Percentiles rank a stretch among this genome's conserved stretches.
Conservation (phyloP, 108 stramenopile genomes). For the Nitzschia palea region DNA sequence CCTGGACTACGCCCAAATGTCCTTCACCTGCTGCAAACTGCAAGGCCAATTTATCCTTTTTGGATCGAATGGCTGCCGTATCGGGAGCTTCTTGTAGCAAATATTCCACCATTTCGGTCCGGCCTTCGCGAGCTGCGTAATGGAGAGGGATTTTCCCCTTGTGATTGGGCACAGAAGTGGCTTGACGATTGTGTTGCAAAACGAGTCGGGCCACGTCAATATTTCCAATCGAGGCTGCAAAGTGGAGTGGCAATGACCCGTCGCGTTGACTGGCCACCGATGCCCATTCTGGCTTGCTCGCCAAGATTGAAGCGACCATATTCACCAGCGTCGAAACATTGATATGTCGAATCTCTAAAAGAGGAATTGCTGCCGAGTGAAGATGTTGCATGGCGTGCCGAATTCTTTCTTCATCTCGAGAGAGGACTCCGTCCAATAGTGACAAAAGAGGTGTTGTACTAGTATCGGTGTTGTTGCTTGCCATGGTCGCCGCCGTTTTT, state of each 20-base stretch:
- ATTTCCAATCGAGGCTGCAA: constrained; percentile 49
- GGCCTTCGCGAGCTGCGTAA: constrained; percentile 56
- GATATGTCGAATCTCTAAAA: no score
- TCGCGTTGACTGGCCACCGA: constrained; percentile 27
- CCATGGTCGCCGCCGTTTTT: no score
- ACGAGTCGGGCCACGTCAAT: constrained; percentile 26
- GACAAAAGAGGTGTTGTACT: constrained; percentile 32
- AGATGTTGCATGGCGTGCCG: constrained; percentile 25
- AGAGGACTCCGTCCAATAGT: constrained; percentile 43
- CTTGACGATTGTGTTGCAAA: constrained; percentile 28
- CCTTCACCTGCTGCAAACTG: constrained; percentile 61
- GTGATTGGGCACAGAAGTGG: constrained; percentile 40
- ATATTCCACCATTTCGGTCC: constrained; percentile 40
- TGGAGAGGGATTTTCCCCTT: constrained; percentile 63
- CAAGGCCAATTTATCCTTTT: constrained; percentile 52
- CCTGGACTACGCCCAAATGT: constrained; percentile 35
- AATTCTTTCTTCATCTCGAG: constrained; percentile 34
- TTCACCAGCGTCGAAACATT: constrained; percentile 3
- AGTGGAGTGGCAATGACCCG: constrained; percentile 52
- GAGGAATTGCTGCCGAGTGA: no score
- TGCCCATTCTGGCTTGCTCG: constrained; percentile 32
- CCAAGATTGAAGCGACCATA: constrained; percentile 19
- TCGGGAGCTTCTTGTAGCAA: constrained; percentile 29
- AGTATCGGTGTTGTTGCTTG: no score
- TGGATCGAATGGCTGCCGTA: constrained; percentile 38